Evolutionary conservation across 2,329 filamentous ascomycete genomes (phyloP), one percentile per base, ranked within the genome.

Genomic region (Sclerotinia glacialis): DNA sequence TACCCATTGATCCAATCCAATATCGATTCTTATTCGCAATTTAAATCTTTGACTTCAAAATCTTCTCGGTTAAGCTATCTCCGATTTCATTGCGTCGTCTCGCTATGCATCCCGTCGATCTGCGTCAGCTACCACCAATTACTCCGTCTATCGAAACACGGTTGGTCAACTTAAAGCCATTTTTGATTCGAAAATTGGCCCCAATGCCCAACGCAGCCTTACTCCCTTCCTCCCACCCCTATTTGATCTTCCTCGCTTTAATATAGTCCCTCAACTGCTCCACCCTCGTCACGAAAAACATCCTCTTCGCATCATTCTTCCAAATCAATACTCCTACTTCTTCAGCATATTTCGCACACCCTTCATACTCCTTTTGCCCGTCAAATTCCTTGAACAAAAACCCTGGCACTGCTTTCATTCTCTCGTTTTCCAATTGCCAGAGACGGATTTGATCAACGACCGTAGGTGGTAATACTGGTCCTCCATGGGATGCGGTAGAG

Each of bases 361-460:
- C 87, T 60, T 85, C 81, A 75, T 92, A 95, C 76, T 93, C 90
- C 66, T 84, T 84, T 62, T 83, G 80, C 42, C 83, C 87, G 53
- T 87, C 86, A 75, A 98, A 97, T 70, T 98, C 94, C 74, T 90
- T 89, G 81, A 99, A 96, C 37, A 98, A 78, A 77, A 92, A 98
- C 0, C 95, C 95, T 0, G 84, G 81, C 6, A 88, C 92, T 1
- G 91, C 87, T 77, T 90, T 91, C 86, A 99, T 96, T 61, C 95
- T 86, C 80, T 99, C 95, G 70, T 94, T 93, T 78, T 99, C 95
- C 63, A 98, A 88, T 80, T 99, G 94, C 95, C 95, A 99, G 26
- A 99, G 86, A 2, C 93, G 86, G 74, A 99, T 97, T 81, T 99
- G 95, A 78, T 99, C 95, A 70, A 97, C 92, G 21, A 99, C 95